phyloP scores from a whole-genome alignment of 2,329 filamentous ascomycete genomes.

The Fusarium mangiferae region DNA sequence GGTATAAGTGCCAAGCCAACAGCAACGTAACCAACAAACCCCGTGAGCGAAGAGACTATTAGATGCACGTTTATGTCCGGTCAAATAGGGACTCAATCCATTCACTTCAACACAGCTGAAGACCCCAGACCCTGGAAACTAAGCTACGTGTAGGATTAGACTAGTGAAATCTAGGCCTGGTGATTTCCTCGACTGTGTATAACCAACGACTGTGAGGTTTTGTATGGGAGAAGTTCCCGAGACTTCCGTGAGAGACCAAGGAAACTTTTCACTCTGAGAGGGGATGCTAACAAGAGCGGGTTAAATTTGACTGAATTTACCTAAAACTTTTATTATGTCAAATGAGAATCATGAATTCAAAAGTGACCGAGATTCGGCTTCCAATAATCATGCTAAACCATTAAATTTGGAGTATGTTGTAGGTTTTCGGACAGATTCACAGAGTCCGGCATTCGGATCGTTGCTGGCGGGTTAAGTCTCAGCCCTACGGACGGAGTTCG shows the following conservation, averaged over 20 bases:
- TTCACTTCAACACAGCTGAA: not conserved
- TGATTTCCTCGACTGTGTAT: not conserved
- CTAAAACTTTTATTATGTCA: too few relatives aligned
- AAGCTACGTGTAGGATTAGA: not conserved
- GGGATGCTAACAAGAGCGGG: too few relatives aligned
- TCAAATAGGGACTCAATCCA: not conserved
- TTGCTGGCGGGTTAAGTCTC: not conserved
- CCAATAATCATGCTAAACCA: fast-evolving
- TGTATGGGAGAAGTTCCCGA: too few relatives aligned
- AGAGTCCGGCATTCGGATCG: not conserved
- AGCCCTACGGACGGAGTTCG: not conserved
- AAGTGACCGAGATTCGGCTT: too few relatives aligned
- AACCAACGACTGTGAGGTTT: not conserved
- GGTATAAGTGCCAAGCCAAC: not conserved
- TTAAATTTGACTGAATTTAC: too few relatives aligned
- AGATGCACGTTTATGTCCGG: not conserved
- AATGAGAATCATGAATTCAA: too few relatives aligned
- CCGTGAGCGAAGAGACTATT: not conserved
- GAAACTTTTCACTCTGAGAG: too few relatives aligned
- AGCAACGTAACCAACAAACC: not conserved
- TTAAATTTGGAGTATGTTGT: fast-evolving
- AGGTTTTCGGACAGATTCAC: not conserved
- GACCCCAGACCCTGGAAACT: not conserved
- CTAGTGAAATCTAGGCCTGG: not conserved
- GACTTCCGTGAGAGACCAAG: too few relatives aligned